Base-by-base conservation (phyloP, 2,329 filamentous ascomycete genomes). In the Fusarium ramigenum region DNA sequence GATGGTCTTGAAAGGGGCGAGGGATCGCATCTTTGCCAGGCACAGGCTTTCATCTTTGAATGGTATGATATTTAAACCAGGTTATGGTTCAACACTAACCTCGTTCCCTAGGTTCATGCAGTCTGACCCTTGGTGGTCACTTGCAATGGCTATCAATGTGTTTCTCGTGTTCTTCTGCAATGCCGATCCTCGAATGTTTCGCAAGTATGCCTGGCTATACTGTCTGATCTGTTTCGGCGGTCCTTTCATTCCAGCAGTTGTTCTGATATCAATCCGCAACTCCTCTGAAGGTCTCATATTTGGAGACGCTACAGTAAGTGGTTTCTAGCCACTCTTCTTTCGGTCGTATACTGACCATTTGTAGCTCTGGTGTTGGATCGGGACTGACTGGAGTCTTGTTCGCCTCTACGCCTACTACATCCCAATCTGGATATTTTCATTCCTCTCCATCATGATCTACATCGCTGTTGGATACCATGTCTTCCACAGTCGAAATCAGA, bases 101-200 rank as follows among this genome's bases (percentile, higher is more conserved):
- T 16, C 32, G n/a, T 15, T 10, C n/a, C 12, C 19, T 47, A 93
- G 91, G 89, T 94, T 93, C 80, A 92, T 93, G 88, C 91, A 92
- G 74, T 91, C 91, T 7, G 92, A 93, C 80, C 90, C 91, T 2
- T 87, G 92, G 83, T 95, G 91, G 92, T 93, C 92, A 0, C 89
- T 94, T 74, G 92, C 92, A 69, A 96, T 96, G 93, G 92, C 93
- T 1, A 86, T 92, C 76, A 96, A 96, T 73, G 93, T 96, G 62
- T 94, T 92, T 78, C 86, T 95, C 56, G 88, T 90, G 44, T 90
- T 90, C 77, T 90, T 90, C 80, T 84, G 84, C 77, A 85, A 87
- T 23, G 87, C 86, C 15, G 86, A 86, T 53, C 87, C 88, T 1
- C 89, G 89, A 3, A 89, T 90, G 58, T 94, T 94, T 77, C 87